Base-by-base conservation (phyloP, 2,329 filamentous ascomycete genomes). In the Hansfordia pulvinata region DNA sequence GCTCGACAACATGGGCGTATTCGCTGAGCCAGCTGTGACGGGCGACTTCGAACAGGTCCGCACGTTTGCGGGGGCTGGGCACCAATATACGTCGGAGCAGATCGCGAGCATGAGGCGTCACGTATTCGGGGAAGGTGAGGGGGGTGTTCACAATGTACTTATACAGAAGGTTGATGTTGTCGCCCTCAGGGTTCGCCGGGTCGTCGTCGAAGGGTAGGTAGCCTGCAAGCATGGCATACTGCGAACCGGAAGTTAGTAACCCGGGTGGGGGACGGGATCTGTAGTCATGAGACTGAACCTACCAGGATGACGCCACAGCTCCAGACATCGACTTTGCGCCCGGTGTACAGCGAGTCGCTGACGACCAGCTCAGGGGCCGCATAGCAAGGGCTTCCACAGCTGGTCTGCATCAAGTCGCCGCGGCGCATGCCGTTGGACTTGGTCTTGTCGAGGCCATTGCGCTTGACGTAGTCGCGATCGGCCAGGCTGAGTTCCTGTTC, bases 101-200 rank as follows among this genome's bases (percentile, higher is more conserved):
- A 52, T 98, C 90, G 43, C 90, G 72, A 13, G 90, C 88, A 52
- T 98, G 90, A 6, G 90, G 90, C 6, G 90, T 93, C 40, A 98
- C 90, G 49, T 96, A 96, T 74, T 98, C 90, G 34, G 90, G 90
- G 51, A 98, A 98, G 4, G 88, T 96, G 21, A 98, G 69, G 19
- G 88, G 86, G 2, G 90, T 98, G 29, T 84, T 92, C 32, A 94
- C 88, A 42, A 98, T 98, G 56, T 98, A 98, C 59, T 96, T 96
- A 68, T 98, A 98, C 16, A 98, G 64, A 8, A 98, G 68, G 50
- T 98, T 98, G 60, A 98, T 98, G 50, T 98, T 98, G 52, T 98
- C 90, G 39, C 90, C 90, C 54, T 98, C 90, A 3, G 90, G 90
- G 47, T 98, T 98, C 23, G 86, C 90, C 36, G 90, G 90, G 44